Evolutionary conservation across 2,329 filamentous ascomycete genomes (phyloP), one percentile per base, ranked within the genome.

Genomic region (Diaporthe sp.): DNA sequence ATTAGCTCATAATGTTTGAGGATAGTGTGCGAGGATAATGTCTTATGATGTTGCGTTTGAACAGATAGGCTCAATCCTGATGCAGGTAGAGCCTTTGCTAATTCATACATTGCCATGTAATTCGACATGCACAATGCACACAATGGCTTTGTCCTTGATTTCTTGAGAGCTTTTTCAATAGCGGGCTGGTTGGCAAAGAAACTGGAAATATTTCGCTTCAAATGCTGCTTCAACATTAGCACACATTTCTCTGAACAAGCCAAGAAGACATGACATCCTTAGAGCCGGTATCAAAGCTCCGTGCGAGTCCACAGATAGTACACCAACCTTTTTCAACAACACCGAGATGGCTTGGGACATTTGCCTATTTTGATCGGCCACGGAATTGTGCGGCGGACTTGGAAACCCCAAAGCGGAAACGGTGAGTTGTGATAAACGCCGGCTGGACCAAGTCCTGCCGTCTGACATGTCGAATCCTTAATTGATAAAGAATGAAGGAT

Each of bases 121-220:
- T 44, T 2, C 17, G n/a, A 19, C 15, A 57, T 12, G 12, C 9
- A 13, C n/a, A 19, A 28, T 10, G 9, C 12, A 49, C 10, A 37
- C 42, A 67, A 34, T 49, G 13, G 1, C n/a, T 12, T 17, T 42
- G 34, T 28, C 15, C 25, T 42, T 6, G 15, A 1, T 25, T 25
- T 10, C 9, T 61, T n/a, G 10, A 25, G 4, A 17, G 1, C 1
- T 1, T 7, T 6, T 37, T 10, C 3, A 22, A 37, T 22, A 22
- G 9, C 5, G 15, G 5, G 22, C 19, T 25, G 3, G 4, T 6
- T 22, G 10, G 10, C 17, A 39, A 13, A 39, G 37, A 13, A 39
- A 31, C 5, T 6, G 3, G 8, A 17, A 25, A 17, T 4, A 25
- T 0, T 0, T 4, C 10, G 3, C 2, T 22, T 25, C 2, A 6